phyloP scores from a whole-genome alignment of 1,284 basidiomycete species.

The Leccinum griseonigrum region DNA sequence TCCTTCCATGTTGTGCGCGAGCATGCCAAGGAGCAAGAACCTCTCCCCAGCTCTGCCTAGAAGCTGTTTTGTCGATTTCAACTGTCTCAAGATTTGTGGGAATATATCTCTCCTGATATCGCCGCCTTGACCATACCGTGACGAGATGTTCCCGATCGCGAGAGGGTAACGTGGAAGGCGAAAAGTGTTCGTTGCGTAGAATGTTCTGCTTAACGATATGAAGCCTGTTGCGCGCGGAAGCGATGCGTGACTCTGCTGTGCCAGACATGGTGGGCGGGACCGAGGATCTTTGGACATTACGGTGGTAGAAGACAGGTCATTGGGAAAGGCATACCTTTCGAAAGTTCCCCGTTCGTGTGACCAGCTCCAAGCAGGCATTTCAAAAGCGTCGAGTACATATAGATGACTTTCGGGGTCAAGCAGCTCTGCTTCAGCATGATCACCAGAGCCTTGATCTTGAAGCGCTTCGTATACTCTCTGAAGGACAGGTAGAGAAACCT shows the following conservation, averaged over 20 bases:
- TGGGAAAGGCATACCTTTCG: constrained; percentile 56
- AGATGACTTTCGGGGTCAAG: constrained; percentile 87
- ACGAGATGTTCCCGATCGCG: constrained; percentile 82
- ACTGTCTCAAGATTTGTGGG: constrained; percentile 42
- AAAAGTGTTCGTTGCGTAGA: constrained; percentile 93
- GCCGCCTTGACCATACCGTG: constrained; percentile 53
- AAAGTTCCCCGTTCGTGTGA: constrained; percentile 83
- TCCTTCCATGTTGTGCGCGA: constrained; percentile 88
- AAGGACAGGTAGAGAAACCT: constrained; percentile 71
- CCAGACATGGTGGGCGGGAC: constrained; percentile 68
- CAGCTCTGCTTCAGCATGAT: constrained; percentile 54
- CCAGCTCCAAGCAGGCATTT: constrained; percentile 93
- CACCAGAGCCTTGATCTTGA: constrained; percentile 67
- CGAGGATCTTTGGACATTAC: constrained; percentile 34
- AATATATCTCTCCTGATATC: constrained; percentile 11
- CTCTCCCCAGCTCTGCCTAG: constrained; percentile 88
- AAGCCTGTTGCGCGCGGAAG: constrained; percentile 77
- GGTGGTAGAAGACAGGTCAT: constrained; percentile 2
- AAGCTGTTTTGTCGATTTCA: constrained; percentile 95
- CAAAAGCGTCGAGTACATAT: constrained; percentile 85
- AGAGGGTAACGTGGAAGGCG: constrained; percentile 88
- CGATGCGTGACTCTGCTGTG: constrained; percentile 74
- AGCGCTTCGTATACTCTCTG: constrained; percentile 81
- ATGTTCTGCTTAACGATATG: constrained; percentile 89
- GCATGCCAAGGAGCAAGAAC: constrained; percentile 93